phyloP scores from a whole-genome alignment of 345 rosid genomes.

The Gossypium rotundifolium region DNA sequence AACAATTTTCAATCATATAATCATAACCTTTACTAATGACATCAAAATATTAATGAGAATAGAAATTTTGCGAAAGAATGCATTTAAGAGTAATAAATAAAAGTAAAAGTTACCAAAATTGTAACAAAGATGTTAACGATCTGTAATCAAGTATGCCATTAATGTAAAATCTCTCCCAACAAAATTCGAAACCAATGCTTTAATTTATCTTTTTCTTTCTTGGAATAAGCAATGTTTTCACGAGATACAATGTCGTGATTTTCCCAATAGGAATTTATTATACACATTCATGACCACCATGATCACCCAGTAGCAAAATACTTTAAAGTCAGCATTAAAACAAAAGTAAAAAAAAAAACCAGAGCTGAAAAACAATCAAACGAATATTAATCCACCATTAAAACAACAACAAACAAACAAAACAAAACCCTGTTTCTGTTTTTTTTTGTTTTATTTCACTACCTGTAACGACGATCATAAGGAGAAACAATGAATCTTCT shows the following conservation, averaged over 20 bases:
- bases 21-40: too few relatives aligned
- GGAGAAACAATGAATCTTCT: slow-evolving; percentile 57
- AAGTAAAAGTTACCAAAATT: too few relatives aligned
- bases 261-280: not conserved
- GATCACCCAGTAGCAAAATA: not conserved
- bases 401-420: too few relatives aligned
- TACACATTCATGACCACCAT: not conserved
- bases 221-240: not conserved
- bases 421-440: too few relatives aligned
- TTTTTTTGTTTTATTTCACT: not conserved
- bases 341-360: not conserved
- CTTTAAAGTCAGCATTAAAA: slow-evolving; percentile 1
- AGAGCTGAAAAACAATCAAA: not conserved
- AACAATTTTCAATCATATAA: not conserved
- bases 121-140: not conserved
- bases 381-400: too few relatives aligned
- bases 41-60: too few relatives aligned
- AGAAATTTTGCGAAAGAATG: too few relatives aligned
- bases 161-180: not conserved
- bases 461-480: slow-evolving; percentile 82
- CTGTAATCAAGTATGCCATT: slow-evolving; percentile 2
- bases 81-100: too few relatives aligned
- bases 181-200: not conserved
- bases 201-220: not conserved
- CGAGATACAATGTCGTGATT: slow-evolving; percentile 23